Base-by-base conservation (phyloP, 345 rosid genomes). In the Arabidopsis suecica region DNA sequence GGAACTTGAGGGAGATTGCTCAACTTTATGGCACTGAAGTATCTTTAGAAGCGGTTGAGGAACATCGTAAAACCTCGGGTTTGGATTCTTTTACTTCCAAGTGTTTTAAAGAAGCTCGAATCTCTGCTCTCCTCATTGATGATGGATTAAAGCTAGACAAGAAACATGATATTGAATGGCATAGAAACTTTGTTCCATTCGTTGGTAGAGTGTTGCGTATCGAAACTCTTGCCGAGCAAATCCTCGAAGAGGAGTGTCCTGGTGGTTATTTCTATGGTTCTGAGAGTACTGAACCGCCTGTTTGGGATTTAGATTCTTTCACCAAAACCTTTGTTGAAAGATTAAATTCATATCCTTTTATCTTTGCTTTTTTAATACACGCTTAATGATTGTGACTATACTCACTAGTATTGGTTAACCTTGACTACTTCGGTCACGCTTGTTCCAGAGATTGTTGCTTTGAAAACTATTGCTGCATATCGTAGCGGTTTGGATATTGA, bases 381-480 rank as follows among this genome's bases (percentile, higher is more conserved):
- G 33, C 3, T 33, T 77, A 30, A 10, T n/a, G 45, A 63, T 42
- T 12, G 20, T 22, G 30, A 22, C 49, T 61, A 13, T 61, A 13
- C 14, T 9, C 18, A 67, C 20, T 78, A 62, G 37, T 37, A 61
- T 72, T 75, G 80, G 53, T 70, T 78, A 81, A 86, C 93, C 87
- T 90, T 88, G 73, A 45, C 78, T 41, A 37, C 28, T 34, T 16
- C 7, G 45, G 30, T 68, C 75, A 95, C 92, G 73, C 84, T 82
- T 78, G 86, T 86, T 68, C 58, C 72, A 73, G 73, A 88, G 76
- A 81, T 92, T 72, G 79, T 85, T 83, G 89, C 91, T 69, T 81
- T 95, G 59, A 95, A 92, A 84, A 89, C 91, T 71, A 82, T 92
- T 61, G 99, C 96, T 69, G 99, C 99, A 53, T 95, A 92, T 71